A percentile compares a stretch with the other conserved stretches of the same genome.
These are phyloP conservation scores for Lasiodiplodia hormozganensis DNA, from an alignment of 2,329 filamentous ascomycete species.

Conservation along the genomic window DNA sequence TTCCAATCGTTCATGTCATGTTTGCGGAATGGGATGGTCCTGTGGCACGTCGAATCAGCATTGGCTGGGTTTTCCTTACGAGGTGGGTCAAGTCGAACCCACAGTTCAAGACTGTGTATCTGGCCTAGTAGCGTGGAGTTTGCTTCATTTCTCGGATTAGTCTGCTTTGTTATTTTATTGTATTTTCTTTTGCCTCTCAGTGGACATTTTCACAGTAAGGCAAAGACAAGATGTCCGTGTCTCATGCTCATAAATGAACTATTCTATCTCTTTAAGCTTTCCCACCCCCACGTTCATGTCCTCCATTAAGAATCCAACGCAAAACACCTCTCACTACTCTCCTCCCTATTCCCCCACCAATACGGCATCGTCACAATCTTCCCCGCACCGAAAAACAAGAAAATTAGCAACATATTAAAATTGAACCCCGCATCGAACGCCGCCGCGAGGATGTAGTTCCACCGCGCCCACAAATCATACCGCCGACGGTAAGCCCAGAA, in stretches of 20 bases:
- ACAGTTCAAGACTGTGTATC: not conserved
- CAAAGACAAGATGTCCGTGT: too few species aligned
- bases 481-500: constrained; percentile 63
- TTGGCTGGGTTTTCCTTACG: constrained; percentile 9
- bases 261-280: too few species aligned
- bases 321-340: constrained; percentile 66
- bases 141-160: too few species aligned
- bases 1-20: constrained; percentile 14
- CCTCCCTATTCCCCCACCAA: constrained; percentile 68
- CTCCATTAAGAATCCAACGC: constrained; percentile 50
- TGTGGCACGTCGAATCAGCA: not conserved
- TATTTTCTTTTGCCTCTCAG: too few species aligned
- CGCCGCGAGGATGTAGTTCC: constrained; percentile 67
- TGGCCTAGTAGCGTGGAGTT: too few species aligned
- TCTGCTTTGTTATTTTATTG: too few species aligned
- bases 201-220: too few species aligned
- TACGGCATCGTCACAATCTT: constrained; percentile 66
- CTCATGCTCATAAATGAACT: too few species aligned
- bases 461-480: constrained; percentile 65
- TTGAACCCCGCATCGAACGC: constrained; percentile 70
- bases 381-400: constrained; percentile 64
- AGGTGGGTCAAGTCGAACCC: not conserved
- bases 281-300: too few species aligned
- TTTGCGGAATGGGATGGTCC: not conserved
- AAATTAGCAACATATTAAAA: constrained; percentile 67